phyloP scores from a whole-genome alignment of 2,329 filamentous ascomycete genomes.

The Aotearoamyces nothofagi region DNA sequence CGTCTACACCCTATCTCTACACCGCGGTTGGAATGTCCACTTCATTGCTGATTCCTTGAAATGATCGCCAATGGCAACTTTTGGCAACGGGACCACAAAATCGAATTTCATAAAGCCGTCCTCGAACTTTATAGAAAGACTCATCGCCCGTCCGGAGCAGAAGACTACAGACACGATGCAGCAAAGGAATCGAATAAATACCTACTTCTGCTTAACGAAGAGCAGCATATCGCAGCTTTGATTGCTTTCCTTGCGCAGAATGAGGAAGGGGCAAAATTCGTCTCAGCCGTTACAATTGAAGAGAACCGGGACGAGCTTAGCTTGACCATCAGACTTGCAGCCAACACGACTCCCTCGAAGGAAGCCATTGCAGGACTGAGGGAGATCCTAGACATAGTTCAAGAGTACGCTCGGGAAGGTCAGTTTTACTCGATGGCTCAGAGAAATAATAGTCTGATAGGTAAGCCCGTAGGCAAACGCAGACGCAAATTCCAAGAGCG shows the following conservation, averaged over 20 bases:
- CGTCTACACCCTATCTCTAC: too few relatives aligned
- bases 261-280: constrained; percentile 2
- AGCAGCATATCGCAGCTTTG: constrained; percentile 12
- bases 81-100: too few relatives aligned
- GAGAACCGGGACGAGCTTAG: constrained; percentile 3
- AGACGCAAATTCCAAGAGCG: too few relatives aligned
- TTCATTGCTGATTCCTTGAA: too few relatives aligned
- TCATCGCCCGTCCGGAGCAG: not conserved
- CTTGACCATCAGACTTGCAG: constrained; percentile 10
- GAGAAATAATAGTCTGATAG: too few relatives aligned
- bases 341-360: constrained; percentile 7
- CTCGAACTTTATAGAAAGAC: not conserved
- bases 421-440: too few relatives aligned
- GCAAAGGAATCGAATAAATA: not conserved
- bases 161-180: not conserved
- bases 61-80: too few relatives aligned
- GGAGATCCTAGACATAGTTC: constrained; percentile 2
- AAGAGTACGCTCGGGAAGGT: constrained; percentile 5
- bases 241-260: constrained; percentile 11
- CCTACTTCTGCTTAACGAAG: constrained; percentile 6
- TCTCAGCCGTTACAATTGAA: constrained; percentile 11
- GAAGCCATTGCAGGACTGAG: constrained; percentile 1
- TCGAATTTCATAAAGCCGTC: not conserved
- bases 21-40: too few relatives aligned
- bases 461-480: too few relatives aligned